Evolutionary conservation across 306 rosid species (phyloP).

Genomic region (Neltuma alba): DNA sequence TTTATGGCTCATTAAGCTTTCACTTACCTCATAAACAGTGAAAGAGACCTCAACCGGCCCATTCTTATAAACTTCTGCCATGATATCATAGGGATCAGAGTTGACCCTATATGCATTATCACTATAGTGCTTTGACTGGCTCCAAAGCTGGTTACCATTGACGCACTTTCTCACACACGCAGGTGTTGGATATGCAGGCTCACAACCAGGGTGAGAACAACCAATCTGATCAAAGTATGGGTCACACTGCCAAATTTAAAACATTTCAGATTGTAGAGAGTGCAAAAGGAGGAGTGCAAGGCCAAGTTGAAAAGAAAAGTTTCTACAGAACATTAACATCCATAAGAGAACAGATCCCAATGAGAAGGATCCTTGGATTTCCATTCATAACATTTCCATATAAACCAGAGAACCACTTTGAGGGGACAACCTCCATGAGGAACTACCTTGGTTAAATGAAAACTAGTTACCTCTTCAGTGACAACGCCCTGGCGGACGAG

Average conservation of each 20-base stretch:
- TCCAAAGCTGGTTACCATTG: conserved; percentile 74
- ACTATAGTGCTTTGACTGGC: conserved; percentile 73
- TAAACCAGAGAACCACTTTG: not conserved
- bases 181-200: conserved; percentile 85
- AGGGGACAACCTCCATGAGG: not conserved
- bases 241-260: conserved; percentile 71
- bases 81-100: conserved; percentile 67
- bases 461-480: conserved; percentile 78
- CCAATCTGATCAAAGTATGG: conserved; percentile 91
- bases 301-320: conserved; percentile 12
- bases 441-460: conserved; percentile 3
- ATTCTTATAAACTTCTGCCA: conserved; percentile 85
- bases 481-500: conserved; percentile 82
- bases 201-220: conserved; percentile 98
- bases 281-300: not conserved
- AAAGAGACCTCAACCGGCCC: conserved; percentile 98
- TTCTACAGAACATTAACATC: conserved; percentile 9
- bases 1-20: conserved; percentile 32
- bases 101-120: conserved; percentile 62
- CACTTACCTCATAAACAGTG: conserved; percentile 83
- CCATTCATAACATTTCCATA: not conserved
- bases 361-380: conserved; percentile 19
- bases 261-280: conserved; percentile 9
- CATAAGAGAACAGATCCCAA: conserved; percentile 22
- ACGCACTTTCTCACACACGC: conserved; percentile 72